A percentile compares a stretch with the other conserved stretches of the same genome.
phyloP scores from a whole-genome alignment of 169 alveolate species.

The Plasmodium vinckei region DNA sequence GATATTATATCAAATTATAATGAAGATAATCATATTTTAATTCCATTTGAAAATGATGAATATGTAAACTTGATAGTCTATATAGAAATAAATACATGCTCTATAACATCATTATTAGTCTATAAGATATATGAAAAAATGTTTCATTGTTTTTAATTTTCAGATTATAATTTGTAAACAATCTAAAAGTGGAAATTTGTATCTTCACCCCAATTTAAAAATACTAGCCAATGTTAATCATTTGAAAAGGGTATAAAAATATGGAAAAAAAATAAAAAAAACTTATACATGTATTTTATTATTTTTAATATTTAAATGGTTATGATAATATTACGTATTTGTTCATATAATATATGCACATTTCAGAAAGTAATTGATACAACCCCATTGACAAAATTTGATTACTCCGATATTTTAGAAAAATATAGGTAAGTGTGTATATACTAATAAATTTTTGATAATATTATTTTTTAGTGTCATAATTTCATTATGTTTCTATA shows the following conservation, averaged over 20 bases:
- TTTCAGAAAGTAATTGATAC: conserved; percentile 18
- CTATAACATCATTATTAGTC: background rate
- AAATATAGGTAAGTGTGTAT: conserved; percentile 30
- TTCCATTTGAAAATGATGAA: conserved; percentile 35
- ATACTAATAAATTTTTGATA: background rate
- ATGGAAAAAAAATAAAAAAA: background rate
- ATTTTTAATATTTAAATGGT: background rate
- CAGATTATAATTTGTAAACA: conserved; percentile 62
- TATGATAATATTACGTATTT: background rate
- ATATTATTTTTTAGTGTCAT: conserved; percentile 4
- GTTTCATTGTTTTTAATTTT: background rate
- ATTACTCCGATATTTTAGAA: conserved; percentile 34
- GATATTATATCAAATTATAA: conserved; percentile 37
- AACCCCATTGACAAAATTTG: conserved; percentile 5
- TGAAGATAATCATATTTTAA: conserved; percentile 32
- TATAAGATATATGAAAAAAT: background rate
- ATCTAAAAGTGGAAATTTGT: conserved; percentile 27
- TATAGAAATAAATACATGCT: background rate
- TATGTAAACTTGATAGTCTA: conserved; percentile 20
- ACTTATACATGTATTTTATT: background rate
- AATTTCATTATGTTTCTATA: background rate
- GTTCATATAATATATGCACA: background rate
- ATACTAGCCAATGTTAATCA: conserved; percentile 46
- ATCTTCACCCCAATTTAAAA: conserved; percentile 48
- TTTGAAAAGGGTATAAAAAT: conserved; percentile 41